A percentile compares a stretch with the other conserved stretches of the same genome.
phyloP scores from a whole-genome alignment of 306 rosid genomes.

The Bauhinia variegata region DNA sequence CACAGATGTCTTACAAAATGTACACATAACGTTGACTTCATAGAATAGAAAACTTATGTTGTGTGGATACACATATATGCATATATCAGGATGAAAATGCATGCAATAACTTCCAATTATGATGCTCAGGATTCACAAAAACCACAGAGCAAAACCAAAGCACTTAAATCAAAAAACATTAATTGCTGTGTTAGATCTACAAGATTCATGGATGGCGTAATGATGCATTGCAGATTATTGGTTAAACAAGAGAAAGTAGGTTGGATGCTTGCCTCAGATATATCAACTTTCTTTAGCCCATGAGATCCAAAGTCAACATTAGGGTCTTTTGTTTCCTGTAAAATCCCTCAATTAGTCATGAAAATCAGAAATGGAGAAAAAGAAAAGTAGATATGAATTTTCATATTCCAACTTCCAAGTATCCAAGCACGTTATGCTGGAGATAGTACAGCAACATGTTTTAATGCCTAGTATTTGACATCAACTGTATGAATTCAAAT shows the following conservation, averaged over 20 bases:
- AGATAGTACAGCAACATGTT: not conserved
- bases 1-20: slow-evolving; percentile 15
- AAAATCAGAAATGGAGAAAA: not conserved
- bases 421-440: not conserved
- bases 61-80: slow-evolving; percentile 7
- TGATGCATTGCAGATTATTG: slow-evolving; percentile 11
- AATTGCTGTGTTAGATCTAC: slow-evolving; percentile 7
- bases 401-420: no score
- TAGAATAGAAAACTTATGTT: not conserved
- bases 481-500: not conserved
- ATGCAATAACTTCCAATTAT: slow-evolving; percentile 20
- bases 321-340: slow-evolving; percentile 61
- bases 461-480: not conserved
- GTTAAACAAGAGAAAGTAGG: slow-evolving; percentile 10
- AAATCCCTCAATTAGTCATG: slow-evolving; percentile 37
- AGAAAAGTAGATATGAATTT: not conserved
- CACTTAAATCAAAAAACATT: slow-evolving; percentile 4
- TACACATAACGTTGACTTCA: slow-evolving; percentile 17
- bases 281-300: slow-evolving; percentile 56
- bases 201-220: slow-evolving; percentile 15
- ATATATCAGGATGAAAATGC: slow-evolving; percentile 12
- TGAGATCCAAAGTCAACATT: slow-evolving; percentile 69
- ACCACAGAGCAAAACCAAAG: not conserved
- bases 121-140: slow-evolving; percentile 19
- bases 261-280: slow-evolving; percentile 78